A percentile compares a stretch with the other conserved stretches of the same genome.
phyloP scores from a whole-genome alignment of 495 filamentous ascomycete species.

The Annulohypoxylon moriforme region DNA sequence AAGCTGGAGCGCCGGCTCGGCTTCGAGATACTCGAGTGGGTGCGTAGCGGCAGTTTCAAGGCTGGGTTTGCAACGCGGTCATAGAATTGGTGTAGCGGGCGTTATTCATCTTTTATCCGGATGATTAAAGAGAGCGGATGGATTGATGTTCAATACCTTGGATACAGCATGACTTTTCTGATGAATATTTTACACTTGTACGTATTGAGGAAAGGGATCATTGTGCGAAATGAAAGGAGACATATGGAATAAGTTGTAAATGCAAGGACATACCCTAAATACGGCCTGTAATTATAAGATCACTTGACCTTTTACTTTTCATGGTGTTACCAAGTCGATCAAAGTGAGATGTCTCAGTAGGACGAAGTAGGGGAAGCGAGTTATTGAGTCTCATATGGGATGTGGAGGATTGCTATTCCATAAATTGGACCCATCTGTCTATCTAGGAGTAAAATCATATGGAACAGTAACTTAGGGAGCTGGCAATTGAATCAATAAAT shows the following conservation, averaged over 20 bases:
- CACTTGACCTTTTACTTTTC: constrained; percentile 27
- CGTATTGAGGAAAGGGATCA: constrained; percentile 22
- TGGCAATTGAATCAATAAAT: neutral
- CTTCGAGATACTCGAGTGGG: constrained; percentile 87
- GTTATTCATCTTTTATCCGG: neutral
- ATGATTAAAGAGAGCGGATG: constrained; percentile 1
- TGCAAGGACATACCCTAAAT: constrained; percentile 33
- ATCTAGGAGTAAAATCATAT: neutral
- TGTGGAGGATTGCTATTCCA: neutral
- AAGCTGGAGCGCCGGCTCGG: constrained; percentile 75
- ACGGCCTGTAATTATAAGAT: constrained; percentile 36
- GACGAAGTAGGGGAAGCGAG: constrained; percentile 1
- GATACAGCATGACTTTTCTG: constrained; percentile 8
- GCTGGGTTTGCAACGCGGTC: constrained; percentile 16
- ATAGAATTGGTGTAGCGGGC: constrained; percentile 2
- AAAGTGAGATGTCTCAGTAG: constrained; percentile 21
- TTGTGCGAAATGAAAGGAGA: constrained; percentile 7
- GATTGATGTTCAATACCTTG: neutral
- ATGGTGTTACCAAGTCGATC: constrained; percentile 14
- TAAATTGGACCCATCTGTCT: neutral
- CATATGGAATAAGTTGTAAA: constrained; percentile 13
- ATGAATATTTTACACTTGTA: constrained; percentile 30
- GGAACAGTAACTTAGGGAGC: neutral
- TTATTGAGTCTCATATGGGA: constrained; percentile 7
- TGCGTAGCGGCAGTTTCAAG: constrained; percentile 61